These are phyloP conservation scores for Aureobasidium sp. DNA, from an alignment of 2,329 filamentous ascomycete genomes.

Conservation along the genomic window DNA sequence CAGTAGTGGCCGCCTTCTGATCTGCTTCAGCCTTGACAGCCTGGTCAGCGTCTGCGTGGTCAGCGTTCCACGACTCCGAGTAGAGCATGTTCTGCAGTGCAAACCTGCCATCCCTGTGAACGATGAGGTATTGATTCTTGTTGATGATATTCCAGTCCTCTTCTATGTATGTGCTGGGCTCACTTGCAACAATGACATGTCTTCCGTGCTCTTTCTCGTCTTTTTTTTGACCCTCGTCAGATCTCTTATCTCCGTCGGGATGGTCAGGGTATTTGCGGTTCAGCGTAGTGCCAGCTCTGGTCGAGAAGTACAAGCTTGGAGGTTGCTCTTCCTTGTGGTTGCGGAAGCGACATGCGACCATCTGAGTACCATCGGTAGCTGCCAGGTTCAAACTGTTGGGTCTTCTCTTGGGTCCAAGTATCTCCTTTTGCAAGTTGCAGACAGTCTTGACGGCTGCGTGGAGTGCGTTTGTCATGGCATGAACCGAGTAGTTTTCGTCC, in stretches of 20 bases:
- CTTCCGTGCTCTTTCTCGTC: slow-evolving; percentile 48
- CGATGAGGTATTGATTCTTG: slow-evolving; percentile 51
- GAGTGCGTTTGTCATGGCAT: slow-evolving; percentile 52
- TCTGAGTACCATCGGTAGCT: slow-evolving; percentile 54
- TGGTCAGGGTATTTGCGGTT: slow-evolving; percentile 59
- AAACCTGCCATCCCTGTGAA: slow-evolving; percentile 39
- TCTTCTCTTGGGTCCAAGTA: slow-evolving; percentile 43
- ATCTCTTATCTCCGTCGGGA: slow-evolving; percentile 45
- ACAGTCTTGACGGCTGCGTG: slow-evolving; percentile 47
- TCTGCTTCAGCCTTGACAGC: background rate
- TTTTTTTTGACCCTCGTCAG: slow-evolving; percentile 34
- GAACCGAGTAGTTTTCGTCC: slow-evolving; percentile 46
- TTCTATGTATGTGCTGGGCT: slow-evolving; percentile 60
- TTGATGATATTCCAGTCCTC: slow-evolving; percentile 58
- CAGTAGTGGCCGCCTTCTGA: slow-evolving; percentile 23
- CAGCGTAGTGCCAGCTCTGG: slow-evolving; percentile 55
- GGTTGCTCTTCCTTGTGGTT: slow-evolving; percentile 59
- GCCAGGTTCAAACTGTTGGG: slow-evolving; percentile 61
- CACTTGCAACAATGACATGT: slow-evolving; percentile 60
- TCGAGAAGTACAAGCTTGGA: slow-evolving; percentile 56
- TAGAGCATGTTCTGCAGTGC: slow-evolving; percentile 37
- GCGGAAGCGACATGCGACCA: slow-evolving; percentile 59
- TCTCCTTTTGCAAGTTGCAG: slow-evolving; percentile 50
- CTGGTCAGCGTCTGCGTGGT: slow-evolving; percentile 29
- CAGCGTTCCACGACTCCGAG: slow-evolving; percentile 42